Evolutionary conservation across 164 flowering plant genomes (phyloP).

Genomic region (Macadamia tetraphylla): DNA sequence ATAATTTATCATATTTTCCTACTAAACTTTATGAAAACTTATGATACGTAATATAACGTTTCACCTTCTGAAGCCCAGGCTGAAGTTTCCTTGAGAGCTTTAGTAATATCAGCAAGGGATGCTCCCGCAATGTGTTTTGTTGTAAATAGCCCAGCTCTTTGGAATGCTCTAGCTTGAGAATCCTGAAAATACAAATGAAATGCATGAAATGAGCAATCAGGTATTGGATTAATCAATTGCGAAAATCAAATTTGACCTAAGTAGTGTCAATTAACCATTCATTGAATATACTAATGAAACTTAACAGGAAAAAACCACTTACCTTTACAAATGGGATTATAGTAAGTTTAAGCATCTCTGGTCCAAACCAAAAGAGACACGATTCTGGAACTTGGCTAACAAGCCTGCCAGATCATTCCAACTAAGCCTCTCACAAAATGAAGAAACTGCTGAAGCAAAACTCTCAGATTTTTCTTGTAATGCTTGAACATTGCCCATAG

Average conservation of each 20-base stretch:
- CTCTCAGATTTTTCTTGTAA: slow-evolving; percentile 99
- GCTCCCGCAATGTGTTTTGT: slow-evolving; percentile 91
- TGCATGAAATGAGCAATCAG: neutral
- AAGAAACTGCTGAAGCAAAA: slow-evolving; percentile 95
- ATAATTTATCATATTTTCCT: too few species aligned
- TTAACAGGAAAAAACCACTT: slow-evolving; percentile 1
- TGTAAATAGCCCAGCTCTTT: slow-evolving; percentile 89
- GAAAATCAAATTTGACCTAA: neutral
- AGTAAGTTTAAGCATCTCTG: slow-evolving; percentile 95
- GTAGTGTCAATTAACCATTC: neutral
- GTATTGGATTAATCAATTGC: neutral
- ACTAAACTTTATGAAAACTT: too few species aligned
- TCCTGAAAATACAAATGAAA: slow-evolving; percentile 44
- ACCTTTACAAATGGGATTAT: slow-evolving; percentile 90
- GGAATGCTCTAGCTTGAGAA: slow-evolving; percentile 95
- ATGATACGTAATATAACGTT: neutral
- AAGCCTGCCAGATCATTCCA: slow-evolving; percentile 96
- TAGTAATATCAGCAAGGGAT: slow-evolving; percentile 63
- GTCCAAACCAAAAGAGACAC: slow-evolving; percentile 94
- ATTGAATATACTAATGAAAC: neutral
- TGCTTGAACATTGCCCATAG: slow-evolving; percentile 97
- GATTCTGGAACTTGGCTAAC: slow-evolving; percentile 88
- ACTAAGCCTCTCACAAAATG: slow-evolving; percentile 96
- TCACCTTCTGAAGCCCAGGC: slow-evolving; percentile 83
- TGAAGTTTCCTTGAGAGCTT: slow-evolving; percentile 82